phyloP scores from a whole-genome alignment of 129 eudicot genomes.

The Helichrysum umbraculigerum region DNA sequence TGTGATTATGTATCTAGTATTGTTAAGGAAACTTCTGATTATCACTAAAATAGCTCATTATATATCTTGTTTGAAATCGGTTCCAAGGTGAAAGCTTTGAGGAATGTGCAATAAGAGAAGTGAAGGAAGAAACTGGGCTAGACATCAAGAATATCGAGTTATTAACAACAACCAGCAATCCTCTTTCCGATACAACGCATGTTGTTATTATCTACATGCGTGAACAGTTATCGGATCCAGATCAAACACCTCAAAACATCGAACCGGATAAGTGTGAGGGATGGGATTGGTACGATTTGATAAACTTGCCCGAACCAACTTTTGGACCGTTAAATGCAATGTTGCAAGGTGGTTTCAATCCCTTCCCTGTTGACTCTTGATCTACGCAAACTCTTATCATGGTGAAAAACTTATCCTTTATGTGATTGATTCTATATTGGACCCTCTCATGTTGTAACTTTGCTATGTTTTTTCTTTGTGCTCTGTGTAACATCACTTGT shows the following conservation, averaged over 20 bases:
- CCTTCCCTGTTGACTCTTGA: slow-evolving; percentile 33
- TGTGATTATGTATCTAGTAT: no score
- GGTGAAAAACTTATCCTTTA: background rate
- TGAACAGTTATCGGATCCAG: slow-evolving; percentile 44
- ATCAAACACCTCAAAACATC: slow-evolving; percentile 53
- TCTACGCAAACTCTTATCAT: background rate
- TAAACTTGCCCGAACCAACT: slow-evolving; percentile 72
- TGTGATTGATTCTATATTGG: no score
- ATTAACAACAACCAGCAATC: slow-evolving; percentile 50
- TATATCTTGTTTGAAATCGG: background rate
- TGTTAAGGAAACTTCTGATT: no score
- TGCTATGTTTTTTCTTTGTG: background rate
- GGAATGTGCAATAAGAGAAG: slow-evolving; percentile 89
- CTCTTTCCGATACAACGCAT: slow-evolving; percentile 43
- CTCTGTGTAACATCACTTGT: background rate
- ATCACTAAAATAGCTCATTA: no score
- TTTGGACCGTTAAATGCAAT: slow-evolving; percentile 51
- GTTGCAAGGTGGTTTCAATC: slow-evolving; percentile 51
- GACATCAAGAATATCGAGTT: slow-evolving; percentile 53
- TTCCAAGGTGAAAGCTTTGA: slow-evolving; percentile 76
- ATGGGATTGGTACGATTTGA: slow-evolving; percentile 87
- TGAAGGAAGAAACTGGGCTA: slow-evolving; percentile 89
- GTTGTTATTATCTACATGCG: slow-evolving; percentile 55
- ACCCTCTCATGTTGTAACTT: background rate
- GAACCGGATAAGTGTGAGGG: slow-evolving; percentile 92